phyloP scores from a whole-genome alignment of 768 basidiomycete species.

The Auricularia cornea region DNA sequence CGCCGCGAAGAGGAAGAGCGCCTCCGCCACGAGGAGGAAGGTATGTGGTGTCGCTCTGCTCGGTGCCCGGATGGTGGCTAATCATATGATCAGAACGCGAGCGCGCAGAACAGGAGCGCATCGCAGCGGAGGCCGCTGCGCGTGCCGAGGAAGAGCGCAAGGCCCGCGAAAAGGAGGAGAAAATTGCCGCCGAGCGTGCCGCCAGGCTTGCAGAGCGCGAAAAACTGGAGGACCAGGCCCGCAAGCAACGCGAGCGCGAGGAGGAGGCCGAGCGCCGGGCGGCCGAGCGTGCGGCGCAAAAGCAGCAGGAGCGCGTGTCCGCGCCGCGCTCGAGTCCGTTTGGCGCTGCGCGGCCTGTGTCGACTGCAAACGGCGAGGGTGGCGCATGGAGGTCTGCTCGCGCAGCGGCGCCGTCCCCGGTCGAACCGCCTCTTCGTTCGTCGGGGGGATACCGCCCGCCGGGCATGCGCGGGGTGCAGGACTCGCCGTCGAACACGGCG shows the following conservation, averaged over 20 bases:
- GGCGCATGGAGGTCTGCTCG: slow-evolving; percentile 17
- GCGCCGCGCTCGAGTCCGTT: slow-evolving; percentile 7
- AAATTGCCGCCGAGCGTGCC: slow-evolving; percentile 39
- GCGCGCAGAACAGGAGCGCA: slow-evolving; percentile 11
- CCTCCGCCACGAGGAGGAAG: slow-evolving; percentile 25
- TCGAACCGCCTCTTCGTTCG: slow-evolving; percentile 48
- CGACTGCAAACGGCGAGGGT: slow-evolving; percentile 19
- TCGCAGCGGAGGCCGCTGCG: slow-evolving; percentile 48
- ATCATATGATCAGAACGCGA: too few species aligned
- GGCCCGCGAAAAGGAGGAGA: slow-evolving; percentile 59
- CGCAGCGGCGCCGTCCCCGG: slow-evolving; percentile 21
- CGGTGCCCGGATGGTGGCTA: too few species aligned
- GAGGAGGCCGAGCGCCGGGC: slow-evolving; percentile 55
- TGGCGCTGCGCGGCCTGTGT: slow-evolving; percentile 17
- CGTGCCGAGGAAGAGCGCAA: slow-evolving; percentile 41
- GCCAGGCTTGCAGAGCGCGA: slow-evolving; percentile 44
- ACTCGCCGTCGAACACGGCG: slow-evolving; percentile 52
- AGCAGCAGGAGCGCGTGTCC: not conserved
- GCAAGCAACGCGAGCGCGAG: slow-evolving; percentile 54
- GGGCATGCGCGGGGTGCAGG: slow-evolving; percentile 20
- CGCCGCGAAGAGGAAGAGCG: slow-evolving; percentile 30
- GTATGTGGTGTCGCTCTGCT: slow-evolving; percentile 42
- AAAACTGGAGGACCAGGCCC: slow-evolving; percentile 45
- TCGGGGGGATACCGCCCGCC: slow-evolving; percentile 36
- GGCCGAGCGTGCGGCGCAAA: slow-evolving; percentile 23